Base-by-base conservation (phyloP, 495 filamentous ascomycete genomes). In the Tuber borchii region DNA sequence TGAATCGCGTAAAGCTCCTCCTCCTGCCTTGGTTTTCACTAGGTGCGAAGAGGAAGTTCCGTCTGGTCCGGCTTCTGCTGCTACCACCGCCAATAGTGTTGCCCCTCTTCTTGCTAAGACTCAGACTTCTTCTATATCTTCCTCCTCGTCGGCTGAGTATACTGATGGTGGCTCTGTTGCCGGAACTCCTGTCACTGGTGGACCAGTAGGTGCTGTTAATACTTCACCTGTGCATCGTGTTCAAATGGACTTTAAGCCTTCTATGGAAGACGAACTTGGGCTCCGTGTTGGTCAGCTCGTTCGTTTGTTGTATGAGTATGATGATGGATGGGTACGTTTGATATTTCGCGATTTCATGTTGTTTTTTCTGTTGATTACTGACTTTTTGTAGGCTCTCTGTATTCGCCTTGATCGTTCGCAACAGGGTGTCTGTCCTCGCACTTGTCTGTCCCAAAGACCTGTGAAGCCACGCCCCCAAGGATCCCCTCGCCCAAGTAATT, bases 191-290 rank as follows among this genome's bases (percentile, higher is more conserved):
- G 87, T 84, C 20, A 88, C 88, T 69, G 86, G 88, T 31, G 76
- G 81, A 19, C 87, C 87, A 39, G 87, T 86, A 73, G 90, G 87
- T 73, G 86, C 86, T 31, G 88, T 90, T 2, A 83, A 85, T 8
- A 88, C 89, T 76, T 84, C 85, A 1, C 85, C 87, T 45, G 92
- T 95, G 75, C 91, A 99, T 83, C 92, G 95, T 75, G 93, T 97
- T 44, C 95, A 98, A 83, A 88, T 98, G 78, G 95, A 97, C 83
- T 99, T 98, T 85, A 92, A 89, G 80, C 96, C 95, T 2, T 94
- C 92, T 5, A 90, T 97, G 88, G 91, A 92, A 3, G 95, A 99
- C 80, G 95, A 99, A 83, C 84, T 99, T 79, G 91, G 87, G 68
- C 88, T 99, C 17, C 87, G 85, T 65, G 87, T 90, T 69, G 95